Conservation (phyloP, 2,329 filamentous ascomycete genomes). For the Colletotrichum sansevieriae region DNA sequence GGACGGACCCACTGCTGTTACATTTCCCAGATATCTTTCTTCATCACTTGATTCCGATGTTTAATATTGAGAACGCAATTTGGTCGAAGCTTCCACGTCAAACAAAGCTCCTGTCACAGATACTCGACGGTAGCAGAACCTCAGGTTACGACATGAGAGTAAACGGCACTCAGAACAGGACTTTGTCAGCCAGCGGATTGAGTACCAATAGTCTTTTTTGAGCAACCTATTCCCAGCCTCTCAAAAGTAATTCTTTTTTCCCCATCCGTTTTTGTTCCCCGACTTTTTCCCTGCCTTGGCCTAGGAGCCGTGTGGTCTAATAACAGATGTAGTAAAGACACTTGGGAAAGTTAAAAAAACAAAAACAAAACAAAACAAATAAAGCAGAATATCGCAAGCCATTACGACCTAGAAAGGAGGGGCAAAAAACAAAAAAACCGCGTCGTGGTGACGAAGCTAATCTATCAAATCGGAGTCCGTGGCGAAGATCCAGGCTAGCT, state of each 20-base stretch:
- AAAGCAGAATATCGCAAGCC: neutral
- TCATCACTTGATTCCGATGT: no score
- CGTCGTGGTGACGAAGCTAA: no score
- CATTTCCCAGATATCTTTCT: no score
- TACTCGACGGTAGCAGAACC: no score
- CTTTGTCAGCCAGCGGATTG: neutral
- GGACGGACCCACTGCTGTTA: no score
- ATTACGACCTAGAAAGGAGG: neutral
- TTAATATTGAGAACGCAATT: no score
- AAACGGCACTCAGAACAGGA: neutral
- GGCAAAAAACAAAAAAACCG: neutral
- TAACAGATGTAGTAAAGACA: neutral
- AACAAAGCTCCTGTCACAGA: no score
- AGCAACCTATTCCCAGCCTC: neutral
- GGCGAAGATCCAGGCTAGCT: neutral
- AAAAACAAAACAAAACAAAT: neutral
- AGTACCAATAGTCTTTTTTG: neutral
- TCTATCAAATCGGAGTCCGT: neutral
- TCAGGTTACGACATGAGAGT: no score
- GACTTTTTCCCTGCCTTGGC: neutral
- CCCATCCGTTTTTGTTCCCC: neutral
- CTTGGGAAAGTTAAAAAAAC: neutral
- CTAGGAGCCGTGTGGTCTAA: conserved; percentile 5
- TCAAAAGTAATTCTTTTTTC: conserved; percentile 1
- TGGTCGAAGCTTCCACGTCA: no score